Evolutionary conservation across 1,284 basidiomycete genomes (phyloP), one percentile per base, ranked within the genome.

Genomic region (Ceratobasidium theobromae): DNA sequence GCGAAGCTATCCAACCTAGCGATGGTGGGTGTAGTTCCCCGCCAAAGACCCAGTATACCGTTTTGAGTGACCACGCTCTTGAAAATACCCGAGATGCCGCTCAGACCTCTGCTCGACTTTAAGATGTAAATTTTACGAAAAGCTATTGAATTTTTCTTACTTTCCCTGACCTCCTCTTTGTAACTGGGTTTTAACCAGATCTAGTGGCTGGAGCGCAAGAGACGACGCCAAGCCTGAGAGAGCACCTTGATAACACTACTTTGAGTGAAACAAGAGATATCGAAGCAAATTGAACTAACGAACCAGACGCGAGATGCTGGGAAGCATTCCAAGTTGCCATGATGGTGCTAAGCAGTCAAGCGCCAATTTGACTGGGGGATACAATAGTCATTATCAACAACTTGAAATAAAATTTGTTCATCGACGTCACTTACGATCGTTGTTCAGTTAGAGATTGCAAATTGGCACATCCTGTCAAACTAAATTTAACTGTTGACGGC

Each of bases 111-210:
- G 54, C 65, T 64, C 60, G 67, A 48, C 58, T 27, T 49, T 64
- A 53, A 53, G 33, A 60, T 54, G 46, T 23, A 38, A 33, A 45
- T 57, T n/a, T 28, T 38, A 46, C 41, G 16, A 30, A 32, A 16
- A 32, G 23, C 30, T 62, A 53, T 38, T n/a, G n/a, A n/a, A n/a
- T n/a, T n/a, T n/a, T n/a, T n/a, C 54, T 38, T 53, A 73, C 64
- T 16, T 70, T 71, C 4, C 81, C 80, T 74, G 88, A 43, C 74
- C 86, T 53, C 84, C 82, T 76, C 95, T 91, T 75, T 95, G 91
- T 69, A 95, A 74, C 45, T 93, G 84, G 18, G 93, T 96, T 78
- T 95, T 95, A 72, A 96, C 77, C 32, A 95, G 79, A 76, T 95
- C 93, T 70, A 95, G 85, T 64, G 90, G 90, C 72, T 93, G 91